Evolutionary conservation across 768 basidiomycete species (phyloP), one percentile per base, ranked within the genome.

Genomic region (Coprinellus aureogranulatus): DNA sequence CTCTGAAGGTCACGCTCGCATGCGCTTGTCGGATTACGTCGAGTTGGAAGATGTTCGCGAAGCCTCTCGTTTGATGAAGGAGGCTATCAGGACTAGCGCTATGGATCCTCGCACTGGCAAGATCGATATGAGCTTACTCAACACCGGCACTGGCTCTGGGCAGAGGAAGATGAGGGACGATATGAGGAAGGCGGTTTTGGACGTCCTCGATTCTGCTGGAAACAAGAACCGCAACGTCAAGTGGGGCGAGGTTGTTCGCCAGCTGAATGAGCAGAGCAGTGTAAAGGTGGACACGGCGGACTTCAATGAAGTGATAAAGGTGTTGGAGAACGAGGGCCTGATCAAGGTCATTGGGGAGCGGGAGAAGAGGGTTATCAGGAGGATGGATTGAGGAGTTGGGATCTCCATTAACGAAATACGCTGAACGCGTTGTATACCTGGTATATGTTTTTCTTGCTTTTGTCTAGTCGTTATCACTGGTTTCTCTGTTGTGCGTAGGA

Each of bases 101-200:
- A 95, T 96, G 80, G 95, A 98, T 71, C 96, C 96, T 10, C 81
- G 91, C 23, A 98, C 95, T 12, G 96, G 96, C 53, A 94, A 95
- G 81, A 96, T 98, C 67, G 95, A 98, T 70, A 91, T 98, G 85
- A 92, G 94, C 54, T 71, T 99, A 67, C 81, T 99, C 64, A 95
- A 94, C 68, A 95, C 94, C 2, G 97, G 97, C 2, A 92, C 94
- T 2, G 93, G 92, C 2, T 79, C 85, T 52, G 90, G 94, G 25
- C 90, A 95, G 74, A 79, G 94, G 63, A 88, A 87, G 70, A 66
- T 96, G 72, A 81, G 87, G 45, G 92, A 90, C n/a, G 95, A 97
- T 71, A 87, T 98, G 81, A 85, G 89, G 64, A 85, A 81, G 65
- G 97, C 92, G 66, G 73, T 98, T 12, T 65, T 93, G 64, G 75